Evolutionary conservation across 495 filamentous ascomycete genomes (phyloP).

Genomic region (Penicillium manginii): DNA sequence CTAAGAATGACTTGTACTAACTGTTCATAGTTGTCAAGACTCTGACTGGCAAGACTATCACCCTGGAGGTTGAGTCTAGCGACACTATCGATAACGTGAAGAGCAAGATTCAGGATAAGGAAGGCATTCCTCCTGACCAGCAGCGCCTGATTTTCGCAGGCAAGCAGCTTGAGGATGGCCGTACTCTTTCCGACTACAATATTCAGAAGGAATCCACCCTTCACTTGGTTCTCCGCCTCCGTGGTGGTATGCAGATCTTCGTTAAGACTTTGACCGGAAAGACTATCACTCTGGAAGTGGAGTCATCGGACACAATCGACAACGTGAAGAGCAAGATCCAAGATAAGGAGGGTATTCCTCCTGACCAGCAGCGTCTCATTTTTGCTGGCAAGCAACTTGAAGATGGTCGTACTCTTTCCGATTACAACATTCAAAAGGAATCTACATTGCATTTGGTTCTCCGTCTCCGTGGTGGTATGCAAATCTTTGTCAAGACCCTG

Average conservation of each 20-base stretch:
- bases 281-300: slow-evolving; percentile 73
- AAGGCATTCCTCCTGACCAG: slow-evolving; percentile 78
- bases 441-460: slow-evolving; percentile 97
- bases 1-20: slow-evolving; percentile 11
- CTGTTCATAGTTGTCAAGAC: slow-evolving; percentile 71
- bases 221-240: slow-evolving; percentile 70
- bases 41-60: slow-evolving; percentile 97
- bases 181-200: slow-evolving; percentile 74
- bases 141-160: slow-evolving; percentile 76
- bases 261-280: slow-evolving; percentile 75
- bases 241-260: slow-evolving; percentile 77
- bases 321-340: slow-evolving; percentile 99
- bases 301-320: slow-evolving; percentile 91
- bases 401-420: slow-evolving; percentile 87
- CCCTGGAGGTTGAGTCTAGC: slow-evolving; percentile 92
- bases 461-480: slow-evolving; percentile 96
- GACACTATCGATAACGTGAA: slow-evolving; percentile 98
- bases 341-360: slow-evolving; percentile 95
- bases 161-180: slow-evolving; percentile 74
- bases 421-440: slow-evolving; percentile 99
- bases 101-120: slow-evolving; percentile 79
- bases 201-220: slow-evolving; percentile 76
- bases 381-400: slow-evolving; percentile 97
- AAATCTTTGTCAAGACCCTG: slow-evolving; percentile 92
- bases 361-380: slow-evolving; percentile 92